Percentiles rank a stretch among this genome's conserved stretches.
Evolutionary conservation across 768 basidiomycete genomes (phyloP).

Genomic region (Leccinum incarnatum): DNA sequence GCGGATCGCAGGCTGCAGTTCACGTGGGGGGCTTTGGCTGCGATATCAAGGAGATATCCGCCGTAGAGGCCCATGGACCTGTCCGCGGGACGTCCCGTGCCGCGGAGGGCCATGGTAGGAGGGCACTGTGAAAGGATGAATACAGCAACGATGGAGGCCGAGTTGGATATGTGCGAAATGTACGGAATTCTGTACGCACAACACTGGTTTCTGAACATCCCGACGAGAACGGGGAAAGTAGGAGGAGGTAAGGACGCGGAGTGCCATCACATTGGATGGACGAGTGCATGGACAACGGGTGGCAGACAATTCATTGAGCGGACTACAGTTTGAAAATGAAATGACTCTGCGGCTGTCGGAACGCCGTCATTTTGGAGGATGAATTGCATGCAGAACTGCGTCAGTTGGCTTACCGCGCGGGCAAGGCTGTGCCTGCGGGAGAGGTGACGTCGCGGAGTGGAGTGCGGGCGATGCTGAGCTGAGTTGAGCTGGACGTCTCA

Average conservation of each 20-base stretch:
- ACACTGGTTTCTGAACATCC: constrained; percentile 6
- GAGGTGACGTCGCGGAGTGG: constrained; percentile 10
- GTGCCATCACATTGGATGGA: constrained; percentile 12
- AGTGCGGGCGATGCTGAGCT: constrained; percentile 1
- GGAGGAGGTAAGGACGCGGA: constrained; percentile 4
- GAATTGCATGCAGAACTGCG: constrained; percentile 20
- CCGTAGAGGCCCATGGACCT: constrained; percentile 27
- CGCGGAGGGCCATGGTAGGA: not conserved
- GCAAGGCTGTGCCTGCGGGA: constrained; percentile 9
- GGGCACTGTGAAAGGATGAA: not conserved
- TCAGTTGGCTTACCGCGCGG: constrained; percentile 4
- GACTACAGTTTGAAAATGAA: constrained; percentile 26
- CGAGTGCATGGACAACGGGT: constrained; percentile 26
- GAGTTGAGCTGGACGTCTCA: not conserved
- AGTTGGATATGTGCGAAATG: not conserved
- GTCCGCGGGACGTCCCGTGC: not conserved
- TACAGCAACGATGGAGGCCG: not conserved
- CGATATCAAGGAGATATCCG: constrained; percentile 28
- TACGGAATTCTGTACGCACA: constrained; percentile 2
- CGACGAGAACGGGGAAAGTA: constrained; percentile 22
- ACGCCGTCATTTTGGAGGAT: constrained; percentile 25
- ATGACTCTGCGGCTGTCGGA: constrained; percentile 23
- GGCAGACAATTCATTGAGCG: constrained; percentile 30
- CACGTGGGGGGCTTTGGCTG: constrained; percentile 17
- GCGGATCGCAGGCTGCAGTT: constrained; percentile 19